Evolutionary conservation across 352 stramenopile species (phyloP).

Genomic region (Phytophthora macrochlamydospora): DNA sequence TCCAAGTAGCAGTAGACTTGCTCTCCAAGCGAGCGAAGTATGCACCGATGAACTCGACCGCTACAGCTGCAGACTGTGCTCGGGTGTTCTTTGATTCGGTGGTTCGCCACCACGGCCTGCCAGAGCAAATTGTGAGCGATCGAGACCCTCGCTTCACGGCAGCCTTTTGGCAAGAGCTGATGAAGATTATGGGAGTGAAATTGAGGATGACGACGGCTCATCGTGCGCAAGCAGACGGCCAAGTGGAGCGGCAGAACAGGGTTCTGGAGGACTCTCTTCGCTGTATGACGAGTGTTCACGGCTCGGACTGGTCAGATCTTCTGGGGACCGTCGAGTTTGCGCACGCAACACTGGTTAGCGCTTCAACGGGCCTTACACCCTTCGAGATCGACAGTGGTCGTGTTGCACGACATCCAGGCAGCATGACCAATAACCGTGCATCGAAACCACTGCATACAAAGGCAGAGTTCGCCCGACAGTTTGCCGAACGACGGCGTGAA

Average conservation of each 20-base stretch:
- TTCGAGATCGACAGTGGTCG: conserved; percentile 4
- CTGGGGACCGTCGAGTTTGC: conserved; percentile 1
- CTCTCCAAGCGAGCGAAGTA: conserved; percentile 9
- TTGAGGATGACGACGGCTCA: conserved; percentile 4
- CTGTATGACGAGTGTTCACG: background rate
- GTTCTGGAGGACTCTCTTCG: background rate
- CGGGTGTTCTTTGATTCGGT: conserved; percentile 2
- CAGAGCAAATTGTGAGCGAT: conserved; percentile 6
- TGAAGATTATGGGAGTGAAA: conserved; percentile 9
- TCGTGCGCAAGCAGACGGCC: conserved; percentile 4
- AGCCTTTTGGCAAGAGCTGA: conserved; percentile 7
- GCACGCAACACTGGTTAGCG: conserved; percentile 1
- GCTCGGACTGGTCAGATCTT: background rate
- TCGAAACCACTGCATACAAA: background rate
- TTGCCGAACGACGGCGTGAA: background rate
- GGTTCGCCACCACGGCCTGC: conserved; percentile 8
- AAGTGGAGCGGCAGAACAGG: background rate
- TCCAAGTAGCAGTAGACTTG: conserved; percentile 1
- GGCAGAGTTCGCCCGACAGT: background rate
- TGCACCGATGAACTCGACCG: background rate
- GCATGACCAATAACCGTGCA: too few relatives aligned
- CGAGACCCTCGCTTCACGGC: conserved; percentile 8
- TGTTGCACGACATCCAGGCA: background rate
- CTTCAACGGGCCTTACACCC: background rate
- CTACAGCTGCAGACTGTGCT: conserved; percentile 1